A percentile compares a stretch with the other conserved stretches of the same genome.
Conservation (phyloP, 441 rosid species). For the Biscutella laevigata region DNA sequence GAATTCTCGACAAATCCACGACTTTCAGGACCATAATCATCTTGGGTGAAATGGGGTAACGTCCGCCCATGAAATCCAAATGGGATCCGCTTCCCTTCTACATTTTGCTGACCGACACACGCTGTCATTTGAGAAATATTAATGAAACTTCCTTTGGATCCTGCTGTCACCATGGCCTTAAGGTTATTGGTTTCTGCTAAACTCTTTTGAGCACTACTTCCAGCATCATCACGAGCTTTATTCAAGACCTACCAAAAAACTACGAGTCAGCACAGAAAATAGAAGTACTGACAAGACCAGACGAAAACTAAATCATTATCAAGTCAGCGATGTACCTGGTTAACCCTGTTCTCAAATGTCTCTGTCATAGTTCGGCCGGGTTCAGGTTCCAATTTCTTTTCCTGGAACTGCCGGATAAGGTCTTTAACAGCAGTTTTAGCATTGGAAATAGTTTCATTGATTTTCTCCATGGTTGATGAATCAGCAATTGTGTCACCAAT, state of each 20-base stretch:
- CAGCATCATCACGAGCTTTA: conserved; percentile 99
- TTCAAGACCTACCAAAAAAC: conserved; percentile 59
- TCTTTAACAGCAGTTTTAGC: conserved; percentile 84
- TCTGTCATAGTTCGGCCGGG: conserved; percentile 98
- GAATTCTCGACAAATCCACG: conserved; percentile 99
- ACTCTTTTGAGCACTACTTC: conserved; percentile 95
- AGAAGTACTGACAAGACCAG: not conserved
- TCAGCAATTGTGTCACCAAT: conserved; percentile 99
- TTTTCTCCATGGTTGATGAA: conserved; percentile 91
- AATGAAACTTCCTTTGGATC: conserved; percentile 98
- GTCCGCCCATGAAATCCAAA: conserved; percentile 89
- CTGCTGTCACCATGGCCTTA: conserved; percentile 99
- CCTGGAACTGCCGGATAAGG: conserved; percentile 62
- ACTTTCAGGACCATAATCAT: conserved; percentile 97
- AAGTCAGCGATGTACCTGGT: conserved; percentile 50
- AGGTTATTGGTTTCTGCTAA: conserved; percentile 96
- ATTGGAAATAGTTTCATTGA: conserved; percentile 73
- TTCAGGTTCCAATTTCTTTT: conserved; percentile 78
- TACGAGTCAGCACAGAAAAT: conserved; percentile 12
- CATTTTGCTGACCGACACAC: conserved; percentile 99
- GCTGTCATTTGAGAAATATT: conserved; percentile 99
- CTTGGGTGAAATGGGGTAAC: conserved; percentile 92
- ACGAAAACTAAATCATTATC: not conserved
- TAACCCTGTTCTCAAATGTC: conserved; percentile 95
- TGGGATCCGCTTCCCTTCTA: conserved; percentile 97